These are phyloP conservation scores for Candida glucosophila DNA, from an alignment of 1,139 yeast genomes.

Conservation along the genomic window DNA sequence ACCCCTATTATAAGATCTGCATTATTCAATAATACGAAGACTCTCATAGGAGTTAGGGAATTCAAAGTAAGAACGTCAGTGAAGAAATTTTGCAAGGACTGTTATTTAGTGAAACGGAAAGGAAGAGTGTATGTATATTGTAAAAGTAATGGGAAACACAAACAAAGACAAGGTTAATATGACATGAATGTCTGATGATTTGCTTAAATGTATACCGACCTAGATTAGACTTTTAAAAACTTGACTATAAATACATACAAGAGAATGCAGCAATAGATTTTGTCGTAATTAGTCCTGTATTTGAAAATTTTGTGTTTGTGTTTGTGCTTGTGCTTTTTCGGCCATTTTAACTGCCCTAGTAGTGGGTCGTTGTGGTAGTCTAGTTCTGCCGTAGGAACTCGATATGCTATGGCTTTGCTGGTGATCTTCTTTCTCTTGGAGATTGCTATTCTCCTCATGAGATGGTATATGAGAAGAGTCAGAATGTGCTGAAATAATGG, in stretches of 20 bases:
- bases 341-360: constrained; percentile 33
- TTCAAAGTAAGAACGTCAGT: constrained; percentile 63
- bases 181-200: not conserved
- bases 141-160: constrained; percentile 87
- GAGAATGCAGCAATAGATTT: not conserved
- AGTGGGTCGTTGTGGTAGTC: constrained; percentile 23
- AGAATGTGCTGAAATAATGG: constrained; percentile 13
- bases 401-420: constrained; percentile 19
- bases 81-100: constrained; percentile 84
- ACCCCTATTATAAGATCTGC: not conserved
- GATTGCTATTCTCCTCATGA: constrained; percentile 6
- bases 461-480: constrained; percentile 4
- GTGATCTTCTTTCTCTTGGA: constrained; percentile 18
- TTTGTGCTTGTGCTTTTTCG: constrained; percentile 10
- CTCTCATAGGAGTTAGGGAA: constrained; percentile 11
- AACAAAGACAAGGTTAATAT: constrained; percentile 91
- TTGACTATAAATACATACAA: not conserved
- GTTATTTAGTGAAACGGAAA: constrained; percentile 89
- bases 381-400: constrained; percentile 5
- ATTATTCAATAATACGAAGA: constrained; percentile 2
- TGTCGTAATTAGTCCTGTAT: not conserved
- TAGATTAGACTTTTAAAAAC: not conserved
- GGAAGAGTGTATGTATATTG: constrained; percentile 91
- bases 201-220: not conserved
- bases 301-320: constrained; percentile 4